These are phyloP conservation scores for Pharus latifolius DNA, from an alignment of 176 grass and related monocot species.

Conservation along the genomic window DNA sequence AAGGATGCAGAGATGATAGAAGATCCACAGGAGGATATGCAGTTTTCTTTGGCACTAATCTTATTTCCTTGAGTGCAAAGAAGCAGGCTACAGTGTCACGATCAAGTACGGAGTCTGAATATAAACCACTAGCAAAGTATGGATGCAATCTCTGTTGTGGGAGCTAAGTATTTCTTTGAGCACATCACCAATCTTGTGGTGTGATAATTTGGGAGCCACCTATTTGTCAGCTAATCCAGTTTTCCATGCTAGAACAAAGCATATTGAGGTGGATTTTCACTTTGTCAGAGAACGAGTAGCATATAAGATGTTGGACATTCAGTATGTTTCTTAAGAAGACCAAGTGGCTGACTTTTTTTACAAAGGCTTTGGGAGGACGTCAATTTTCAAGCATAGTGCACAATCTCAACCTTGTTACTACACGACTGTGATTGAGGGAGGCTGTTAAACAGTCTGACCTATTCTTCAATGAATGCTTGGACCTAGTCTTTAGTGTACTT, in stretches of 20 bases:
- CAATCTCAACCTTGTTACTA: no score
- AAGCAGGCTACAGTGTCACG: background rate
- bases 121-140: background rate
- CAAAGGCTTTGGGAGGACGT: no score
- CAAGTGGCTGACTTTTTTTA: no score
- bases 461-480: no score
- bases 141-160: background rate
- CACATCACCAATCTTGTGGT: background rate
- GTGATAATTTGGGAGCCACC: background rate
- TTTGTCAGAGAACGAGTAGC: background rate
- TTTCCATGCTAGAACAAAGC: background rate
- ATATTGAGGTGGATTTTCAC: background rate
- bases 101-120: background rate
- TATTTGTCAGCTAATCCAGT: background rate
- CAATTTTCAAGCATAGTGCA: no score
- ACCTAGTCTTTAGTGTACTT: no score
- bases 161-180: background rate
- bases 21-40: background rate
- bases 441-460: no score
- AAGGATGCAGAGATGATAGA: background rate
- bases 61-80: background rate
- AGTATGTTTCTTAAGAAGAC: no score
- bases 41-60: background rate
- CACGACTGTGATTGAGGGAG: no score
- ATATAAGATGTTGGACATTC: background rate